A percentile compares a stretch with the other conserved stretches of the same genome.
phyloP scores from a whole-genome alignment of 2,329 filamentous ascomycete species.

The Stenocarpella maydis region DNA sequence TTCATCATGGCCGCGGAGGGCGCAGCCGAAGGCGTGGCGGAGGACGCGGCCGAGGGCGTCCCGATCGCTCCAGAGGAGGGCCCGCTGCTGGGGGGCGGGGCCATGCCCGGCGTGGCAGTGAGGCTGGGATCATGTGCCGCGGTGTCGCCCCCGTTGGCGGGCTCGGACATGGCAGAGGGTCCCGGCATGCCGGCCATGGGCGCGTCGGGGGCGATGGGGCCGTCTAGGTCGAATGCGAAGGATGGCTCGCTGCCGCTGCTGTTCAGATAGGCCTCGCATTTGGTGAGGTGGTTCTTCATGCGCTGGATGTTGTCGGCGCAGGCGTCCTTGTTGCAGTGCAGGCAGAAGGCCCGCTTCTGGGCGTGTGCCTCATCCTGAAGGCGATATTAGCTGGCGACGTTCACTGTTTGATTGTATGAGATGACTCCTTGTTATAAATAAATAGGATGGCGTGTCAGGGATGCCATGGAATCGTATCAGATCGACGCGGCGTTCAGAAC shows the following conservation, averaged over 20 bases:
- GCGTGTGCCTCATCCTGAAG: conserved; percentile 32
- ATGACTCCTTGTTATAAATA: neutral
- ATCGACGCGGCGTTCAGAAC: conserved; percentile 14
- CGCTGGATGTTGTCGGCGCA: conserved; percentile 36
- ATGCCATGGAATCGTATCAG: neutral
- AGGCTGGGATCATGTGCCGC: conserved; percentile 14
- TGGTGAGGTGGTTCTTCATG: conserved; percentile 34
- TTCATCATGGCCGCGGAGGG: conserved; percentile 20
- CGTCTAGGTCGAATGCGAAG: conserved; percentile 31
- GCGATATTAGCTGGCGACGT: neutral
- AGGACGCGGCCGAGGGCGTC: neutral
- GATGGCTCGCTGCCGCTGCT: conserved; percentile 30
- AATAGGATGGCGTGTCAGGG: neutral
- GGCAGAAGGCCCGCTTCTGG: conserved; percentile 34
- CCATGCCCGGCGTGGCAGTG: conserved; percentile 20
- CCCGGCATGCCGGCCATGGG: conserved; percentile 19
- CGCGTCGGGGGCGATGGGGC: conserved; percentile 24
- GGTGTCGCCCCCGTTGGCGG: conserved; percentile 7
- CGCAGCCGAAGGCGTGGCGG: too few relatives aligned
- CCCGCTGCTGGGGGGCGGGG: neutral
- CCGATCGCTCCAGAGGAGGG: neutral
- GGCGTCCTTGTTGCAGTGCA: conserved; percentile 34
- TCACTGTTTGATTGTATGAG: neutral
- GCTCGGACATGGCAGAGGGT: conserved; percentile 1
- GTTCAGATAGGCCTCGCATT: conserved; percentile 31